A percentile compares a stretch with the other conserved stretches of the same genome.
phyloP scores from a whole-genome alignment of 768 basidiomycete genomes.

The Tremella fuciformis region DNA sequence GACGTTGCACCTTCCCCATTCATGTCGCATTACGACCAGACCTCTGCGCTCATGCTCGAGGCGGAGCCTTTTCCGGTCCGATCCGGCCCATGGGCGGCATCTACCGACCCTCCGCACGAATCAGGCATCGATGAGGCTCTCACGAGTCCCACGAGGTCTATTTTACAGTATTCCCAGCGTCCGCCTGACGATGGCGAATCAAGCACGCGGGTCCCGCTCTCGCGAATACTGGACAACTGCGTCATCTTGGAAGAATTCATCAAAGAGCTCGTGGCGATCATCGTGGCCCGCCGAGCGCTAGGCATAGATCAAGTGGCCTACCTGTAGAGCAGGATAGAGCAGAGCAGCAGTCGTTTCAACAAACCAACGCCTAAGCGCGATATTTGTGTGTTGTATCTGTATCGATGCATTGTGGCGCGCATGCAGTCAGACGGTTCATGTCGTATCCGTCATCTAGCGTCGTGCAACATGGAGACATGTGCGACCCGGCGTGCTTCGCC shows the following conservation, averaged over 20 bases:
- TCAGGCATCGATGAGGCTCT: slow-evolving; percentile 28
- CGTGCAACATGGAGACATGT: too few relatives aligned
- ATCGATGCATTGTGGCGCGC: too few relatives aligned
- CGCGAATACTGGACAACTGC: slow-evolving; percentile 75
- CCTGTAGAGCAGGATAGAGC: too few relatives aligned
- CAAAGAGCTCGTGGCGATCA: slow-evolving; percentile 62
- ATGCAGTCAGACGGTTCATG: too few relatives aligned
- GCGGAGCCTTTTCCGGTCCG: slow-evolving; percentile 60
- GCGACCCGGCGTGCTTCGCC: too few relatives aligned
- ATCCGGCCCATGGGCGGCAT: slow-evolving; percentile 65
- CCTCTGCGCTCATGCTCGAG: slow-evolving; percentile 71
- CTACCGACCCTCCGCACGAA: slow-evolving; percentile 43
- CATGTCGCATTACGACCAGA: slow-evolving; percentile 76
- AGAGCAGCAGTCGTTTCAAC: too few relatives aligned
- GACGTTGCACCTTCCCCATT: slow-evolving; percentile 59
- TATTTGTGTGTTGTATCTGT: too few relatives aligned
- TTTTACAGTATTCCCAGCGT: not conserved
- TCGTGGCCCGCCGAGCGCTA: slow-evolving; percentile 33
- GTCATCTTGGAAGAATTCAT: slow-evolving; percentile 92
- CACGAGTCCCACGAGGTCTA: not conserved
- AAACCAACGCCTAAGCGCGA: too few relatives aligned
- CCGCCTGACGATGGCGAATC: not conserved
- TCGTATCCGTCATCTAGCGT: too few relatives aligned
- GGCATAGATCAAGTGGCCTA: slow-evolving; percentile 41
- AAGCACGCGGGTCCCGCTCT: not conserved